Base-by-base conservation (phyloP, 176 grass and related monocot species). In the Tillandsia leiboldiana region DNA sequence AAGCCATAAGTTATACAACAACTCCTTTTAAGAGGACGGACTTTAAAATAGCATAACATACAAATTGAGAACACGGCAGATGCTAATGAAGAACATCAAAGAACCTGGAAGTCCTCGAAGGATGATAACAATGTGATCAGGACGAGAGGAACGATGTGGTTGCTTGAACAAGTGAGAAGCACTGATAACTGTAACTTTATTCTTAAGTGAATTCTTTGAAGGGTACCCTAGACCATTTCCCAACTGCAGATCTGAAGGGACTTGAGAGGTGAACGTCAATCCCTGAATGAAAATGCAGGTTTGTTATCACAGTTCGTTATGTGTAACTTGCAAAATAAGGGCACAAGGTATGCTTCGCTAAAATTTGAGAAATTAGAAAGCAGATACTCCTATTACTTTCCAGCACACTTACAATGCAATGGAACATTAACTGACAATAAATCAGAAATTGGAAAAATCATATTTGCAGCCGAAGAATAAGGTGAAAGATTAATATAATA, bases 111-210 rank as follows among this genome's bases (percentile, higher is more conserved):
- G 90, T 27, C 93, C 93, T 59, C 93, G 86, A 72, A 90, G 82
- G 65, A 96, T 96, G 68, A 96, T 73, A 68, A 96, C 93, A 85
- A 96, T 85, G 80, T 96, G 88, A 80, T 92, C 86, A 71, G 89
- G 93, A 33, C 93, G 93, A 80, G 93, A 87, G 29, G 48, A 67
- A 50, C 86, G 76, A 77, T 73, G 76, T 51, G 88, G 89, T 59
- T 81, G 81, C 86, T 92, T 92, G 76, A 96, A 85, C 76, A 96
- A 89, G 70, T 92, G 64, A 10, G 71, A 81, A 54, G 89, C 86
- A 84, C 84, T 75, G 75, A 96, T 64, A 48, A 89, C 26, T 54
- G 75, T 89, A 51, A 70, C 69, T 70, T 89, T 83, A 63, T 71
- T 61, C 53, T 70, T 82, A 63, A 53, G 54, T 75, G 80, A 51